phyloP scores from a whole-genome alignment of 2,329 filamentous ascomycete species.

The Ophiostoma angusticollis region DNA sequence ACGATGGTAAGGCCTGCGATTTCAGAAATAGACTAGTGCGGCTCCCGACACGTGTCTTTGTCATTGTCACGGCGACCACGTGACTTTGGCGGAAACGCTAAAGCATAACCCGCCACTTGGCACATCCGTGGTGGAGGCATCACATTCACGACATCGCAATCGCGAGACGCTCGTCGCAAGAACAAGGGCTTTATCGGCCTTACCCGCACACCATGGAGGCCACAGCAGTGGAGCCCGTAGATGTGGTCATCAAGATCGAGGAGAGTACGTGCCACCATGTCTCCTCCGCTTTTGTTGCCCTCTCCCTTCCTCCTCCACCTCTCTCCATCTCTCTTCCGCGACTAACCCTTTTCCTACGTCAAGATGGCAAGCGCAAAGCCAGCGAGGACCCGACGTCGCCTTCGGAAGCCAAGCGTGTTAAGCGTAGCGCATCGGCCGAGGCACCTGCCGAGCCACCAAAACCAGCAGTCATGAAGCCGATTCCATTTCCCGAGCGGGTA shows the following conservation, averaged over 20 bases:
- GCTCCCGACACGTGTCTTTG: too few relatives aligned
- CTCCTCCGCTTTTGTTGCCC: not conserved
- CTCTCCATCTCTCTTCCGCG: not conserved
- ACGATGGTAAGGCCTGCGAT: too few relatives aligned
- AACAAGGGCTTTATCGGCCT: too few relatives aligned
- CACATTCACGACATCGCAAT: not conserved
- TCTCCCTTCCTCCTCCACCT: not conserved
- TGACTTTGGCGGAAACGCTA: too few relatives aligned
- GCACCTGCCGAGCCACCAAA: not conserved
- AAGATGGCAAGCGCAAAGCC: constrained; percentile 60
- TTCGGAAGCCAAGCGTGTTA: constrained; percentile 51
- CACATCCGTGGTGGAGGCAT: too few relatives aligned
- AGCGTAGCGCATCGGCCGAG: constrained; percentile 30
- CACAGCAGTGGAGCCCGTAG: not conserved
- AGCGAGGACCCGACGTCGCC: constrained; percentile 50
- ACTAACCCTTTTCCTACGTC: not conserved
- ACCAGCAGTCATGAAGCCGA: constrained; percentile 45
- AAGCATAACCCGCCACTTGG: too few relatives aligned
- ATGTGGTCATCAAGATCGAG: constrained; percentile 17
- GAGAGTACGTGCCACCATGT: constrained; percentile 11
- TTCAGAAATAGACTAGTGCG: too few relatives aligned
- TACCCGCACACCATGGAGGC: constrained; percentile 7
- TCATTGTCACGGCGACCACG: too few relatives aligned
- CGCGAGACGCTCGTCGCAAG: too few relatives aligned
- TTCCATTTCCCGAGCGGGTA: constrained; percentile 84